Conservation (phyloP, 192 early-diverging fungal species). For the Cetraspora pellucida region DNA sequence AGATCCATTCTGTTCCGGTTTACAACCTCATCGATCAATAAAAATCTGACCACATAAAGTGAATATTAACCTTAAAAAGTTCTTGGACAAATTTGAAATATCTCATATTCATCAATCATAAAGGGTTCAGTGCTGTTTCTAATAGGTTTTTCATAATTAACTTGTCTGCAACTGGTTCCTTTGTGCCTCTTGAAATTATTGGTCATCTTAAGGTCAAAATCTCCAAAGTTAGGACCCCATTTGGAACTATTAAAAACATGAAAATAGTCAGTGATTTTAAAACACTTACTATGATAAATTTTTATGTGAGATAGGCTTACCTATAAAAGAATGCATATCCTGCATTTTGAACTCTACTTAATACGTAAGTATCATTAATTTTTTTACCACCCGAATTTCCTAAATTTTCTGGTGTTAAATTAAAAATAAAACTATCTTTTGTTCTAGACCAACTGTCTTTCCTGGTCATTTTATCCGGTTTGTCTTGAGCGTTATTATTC, state of each 20-base stretch:
- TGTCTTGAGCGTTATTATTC: background rate
- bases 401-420: background rate
- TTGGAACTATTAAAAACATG: background rate
- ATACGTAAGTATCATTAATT: background rate
- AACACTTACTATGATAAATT: no score
- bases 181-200: background rate
- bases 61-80: no score
- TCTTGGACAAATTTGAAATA: background rate
- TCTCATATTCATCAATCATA: background rate
- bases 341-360: background rate
- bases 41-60: no score
- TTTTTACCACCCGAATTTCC: background rate
- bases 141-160: constrained; percentile 5
- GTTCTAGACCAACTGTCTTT: background rate
- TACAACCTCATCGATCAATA: no score
- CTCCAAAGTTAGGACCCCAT: background rate
- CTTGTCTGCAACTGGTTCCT: background rate
- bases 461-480: background rate
- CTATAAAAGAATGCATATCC: background rate
- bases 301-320: no score
- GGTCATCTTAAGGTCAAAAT: background rate
- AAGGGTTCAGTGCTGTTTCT: background rate
- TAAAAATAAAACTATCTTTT: background rate
- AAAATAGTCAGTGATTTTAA: no score
- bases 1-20: no score